Evolutionary conservation across 2,329 filamentous ascomycete species (phyloP).

Genomic region (Parasarocladium wereldwijsianum): DNA sequence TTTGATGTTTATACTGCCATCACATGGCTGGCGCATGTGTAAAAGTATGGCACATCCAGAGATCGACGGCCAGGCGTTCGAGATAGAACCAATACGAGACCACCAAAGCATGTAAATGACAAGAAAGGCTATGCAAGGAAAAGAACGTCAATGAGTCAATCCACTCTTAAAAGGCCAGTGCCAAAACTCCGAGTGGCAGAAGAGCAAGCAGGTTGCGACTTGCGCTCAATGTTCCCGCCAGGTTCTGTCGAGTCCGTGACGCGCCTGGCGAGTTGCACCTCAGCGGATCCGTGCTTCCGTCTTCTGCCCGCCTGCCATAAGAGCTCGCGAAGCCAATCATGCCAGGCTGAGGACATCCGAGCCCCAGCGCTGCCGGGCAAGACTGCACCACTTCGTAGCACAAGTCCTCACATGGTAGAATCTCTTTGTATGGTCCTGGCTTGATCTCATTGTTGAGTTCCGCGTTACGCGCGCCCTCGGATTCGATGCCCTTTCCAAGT

Average conservation of each 20-base stretch:
- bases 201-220: too few relatives aligned
- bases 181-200: too few relatives aligned
- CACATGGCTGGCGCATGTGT: too few relatives aligned
- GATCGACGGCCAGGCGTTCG: too few relatives aligned
- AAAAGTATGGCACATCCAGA: too few relatives aligned
- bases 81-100: too few relatives aligned
- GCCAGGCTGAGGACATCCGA: constrained; percentile 50
- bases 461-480: constrained; percentile 46
- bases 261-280: constrained; percentile 25
- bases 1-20: too few relatives aligned
- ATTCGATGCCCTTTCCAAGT: constrained; percentile 11
- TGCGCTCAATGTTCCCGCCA: too few relatives aligned
- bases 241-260: constrained; percentile 15
- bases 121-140: too few relatives aligned
- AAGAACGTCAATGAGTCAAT: too few relatives aligned
- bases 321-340: constrained; percentile 19
- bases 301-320: constrained; percentile 16
- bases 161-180: too few relatives aligned
- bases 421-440: constrained; percentile 87
- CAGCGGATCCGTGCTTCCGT: constrained; percentile 10
- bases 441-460: constrained; percentile 56
- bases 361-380: constrained; percentile 64
- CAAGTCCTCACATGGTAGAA: constrained; percentile 75
- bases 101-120: too few relatives aligned
- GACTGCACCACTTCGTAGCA: constrained; percentile 77